phyloP scores from a whole-genome alignment of 495 filamentous ascomycete genomes.

The Trichodelitschia bisporula region DNA sequence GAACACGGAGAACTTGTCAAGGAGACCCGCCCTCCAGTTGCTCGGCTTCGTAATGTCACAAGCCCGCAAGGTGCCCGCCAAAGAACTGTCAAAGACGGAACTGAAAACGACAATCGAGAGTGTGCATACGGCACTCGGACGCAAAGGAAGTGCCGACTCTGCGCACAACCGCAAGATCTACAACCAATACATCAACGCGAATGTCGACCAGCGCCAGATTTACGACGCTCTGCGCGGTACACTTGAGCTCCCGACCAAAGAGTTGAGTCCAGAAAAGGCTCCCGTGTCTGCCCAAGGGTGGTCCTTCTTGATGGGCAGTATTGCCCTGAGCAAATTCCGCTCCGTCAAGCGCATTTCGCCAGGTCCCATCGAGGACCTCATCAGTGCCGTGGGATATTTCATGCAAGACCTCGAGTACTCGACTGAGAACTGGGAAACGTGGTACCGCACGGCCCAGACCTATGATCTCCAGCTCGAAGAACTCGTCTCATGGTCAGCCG shows the following conservation, averaged over 20 bases:
- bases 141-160: conserved; percentile 35
- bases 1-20: conserved; percentile 34
- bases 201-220: conserved; percentile 63
- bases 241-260: conserved; percentile 20
- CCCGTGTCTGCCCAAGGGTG: conserved; percentile 59
- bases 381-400: conserved; percentile 61
- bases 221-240: conserved; percentile 37
- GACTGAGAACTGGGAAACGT: conserved; percentile 75
- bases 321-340: conserved; percentile 67
- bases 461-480: conserved; percentile 87
- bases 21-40: conserved; percentile 43
- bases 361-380: conserved; percentile 61
- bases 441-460: conserved; percentile 81
- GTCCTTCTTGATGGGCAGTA: conserved; percentile 79
- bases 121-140: conserved; percentile 47
- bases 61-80: conserved; percentile 63
- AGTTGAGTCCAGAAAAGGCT: conserved; percentile 25
- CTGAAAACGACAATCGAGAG: conserved; percentile 72
- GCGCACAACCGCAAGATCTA: conserved; percentile 51
- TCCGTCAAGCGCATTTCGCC: conserved; percentile 52
- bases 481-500: conserved; percentile 76
- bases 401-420: conserved; percentile 68
- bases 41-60: conserved; percentile 62
- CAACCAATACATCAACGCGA: conserved; percentile 46
- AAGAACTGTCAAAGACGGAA: conserved; percentile 75